A percentile compares a stretch with the other conserved stretches of the same genome.
phyloP scores from a whole-genome alignment of 805 yeast genomes.

The Candida morakotiae region DNA sequence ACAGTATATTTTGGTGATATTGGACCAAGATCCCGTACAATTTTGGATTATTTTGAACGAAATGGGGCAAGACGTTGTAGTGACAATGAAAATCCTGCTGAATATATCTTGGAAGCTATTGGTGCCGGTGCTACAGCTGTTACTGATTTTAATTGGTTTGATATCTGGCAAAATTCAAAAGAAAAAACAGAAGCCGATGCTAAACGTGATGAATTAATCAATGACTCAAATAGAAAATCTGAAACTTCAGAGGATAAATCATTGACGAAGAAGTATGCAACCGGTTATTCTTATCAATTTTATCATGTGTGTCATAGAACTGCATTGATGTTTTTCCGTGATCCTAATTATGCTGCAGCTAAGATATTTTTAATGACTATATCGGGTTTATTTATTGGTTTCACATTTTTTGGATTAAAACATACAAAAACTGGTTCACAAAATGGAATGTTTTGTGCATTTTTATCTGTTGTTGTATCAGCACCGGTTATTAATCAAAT shows the following conservation, averaged over 20 bases:
- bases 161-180: conserved; percentile 47
- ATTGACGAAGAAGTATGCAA: conserved; percentile 14
- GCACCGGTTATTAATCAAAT: conserved; percentile 62
- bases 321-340: conserved; percentile 31
- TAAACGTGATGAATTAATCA: conserved; percentile 11
- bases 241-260: not conserved
- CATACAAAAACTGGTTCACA: conserved; percentile 48
- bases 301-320: conserved; percentile 14
- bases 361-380: conserved; percentile 45
- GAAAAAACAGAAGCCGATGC: conserved; percentile 12
- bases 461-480: conserved; percentile 53
- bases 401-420: conserved; percentile 17
- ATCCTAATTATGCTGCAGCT: conserved; percentile 37
- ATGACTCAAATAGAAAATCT: conserved; percentile 1
- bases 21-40: conserved; percentile 20
- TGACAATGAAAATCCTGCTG: conserved; percentile 35
- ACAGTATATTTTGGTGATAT: conserved; percentile 20
- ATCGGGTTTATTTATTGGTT: conserved; percentile 39
- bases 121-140: conserved; percentile 79
- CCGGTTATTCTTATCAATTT: conserved; percentile 17
- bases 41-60: conserved; percentile 20
- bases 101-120: conserved; percentile 42
- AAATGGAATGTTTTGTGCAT: conserved; percentile 56
- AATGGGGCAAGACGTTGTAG: conserved; percentile 54
- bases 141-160: conserved; percentile 56